Conservation (phyloP, 2,329 filamentous ascomycete species). For the Intubia oerlemansii region DNA sequence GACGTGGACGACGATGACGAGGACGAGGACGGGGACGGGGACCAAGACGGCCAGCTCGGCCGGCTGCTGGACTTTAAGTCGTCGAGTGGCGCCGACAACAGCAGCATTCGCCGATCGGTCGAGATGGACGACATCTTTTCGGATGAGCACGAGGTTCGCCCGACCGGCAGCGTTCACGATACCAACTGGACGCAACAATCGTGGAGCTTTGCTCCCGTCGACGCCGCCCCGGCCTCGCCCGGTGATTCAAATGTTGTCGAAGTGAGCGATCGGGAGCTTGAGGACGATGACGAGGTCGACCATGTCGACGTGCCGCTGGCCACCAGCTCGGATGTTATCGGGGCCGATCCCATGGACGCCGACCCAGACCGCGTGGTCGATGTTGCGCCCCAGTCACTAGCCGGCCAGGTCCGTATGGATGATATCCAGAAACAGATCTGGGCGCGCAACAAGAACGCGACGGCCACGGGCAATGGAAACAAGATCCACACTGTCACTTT, state of each 20-base stretch:
- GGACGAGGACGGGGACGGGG: no score
- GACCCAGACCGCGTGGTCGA: constrained; percentile 2
- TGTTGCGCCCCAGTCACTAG: constrained; percentile 7
- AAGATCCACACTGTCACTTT: constrained; percentile 16
- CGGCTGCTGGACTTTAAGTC: constrained; percentile 6
- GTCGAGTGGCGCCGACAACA: constrained; percentile 4
- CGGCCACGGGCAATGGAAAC: constrained; percentile 15
- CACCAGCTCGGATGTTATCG: no score
- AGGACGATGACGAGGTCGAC: no score
- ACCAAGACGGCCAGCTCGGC: background rate
- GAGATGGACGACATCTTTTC: constrained; percentile 20
- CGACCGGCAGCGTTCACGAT: no score
- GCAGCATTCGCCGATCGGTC: constrained; percentile 19
- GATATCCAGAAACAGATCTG: constrained; percentile 15
- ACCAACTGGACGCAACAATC: constrained; percentile 10
- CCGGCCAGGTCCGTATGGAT: constrained; percentile 9
- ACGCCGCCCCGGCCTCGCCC: no score
- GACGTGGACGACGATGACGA: constrained; percentile 2
- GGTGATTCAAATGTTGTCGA: no score
- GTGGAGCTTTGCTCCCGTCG: constrained; percentile 29
- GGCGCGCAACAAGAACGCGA: constrained; percentile 12
- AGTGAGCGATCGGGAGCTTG: no score
- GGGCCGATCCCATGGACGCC: background rate
- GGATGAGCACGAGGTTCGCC: no score
- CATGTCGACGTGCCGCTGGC: no score